Conservation (phyloP, 495 filamentous ascomycete genomes). For the Hyaloscypha bicolor region DNA sequence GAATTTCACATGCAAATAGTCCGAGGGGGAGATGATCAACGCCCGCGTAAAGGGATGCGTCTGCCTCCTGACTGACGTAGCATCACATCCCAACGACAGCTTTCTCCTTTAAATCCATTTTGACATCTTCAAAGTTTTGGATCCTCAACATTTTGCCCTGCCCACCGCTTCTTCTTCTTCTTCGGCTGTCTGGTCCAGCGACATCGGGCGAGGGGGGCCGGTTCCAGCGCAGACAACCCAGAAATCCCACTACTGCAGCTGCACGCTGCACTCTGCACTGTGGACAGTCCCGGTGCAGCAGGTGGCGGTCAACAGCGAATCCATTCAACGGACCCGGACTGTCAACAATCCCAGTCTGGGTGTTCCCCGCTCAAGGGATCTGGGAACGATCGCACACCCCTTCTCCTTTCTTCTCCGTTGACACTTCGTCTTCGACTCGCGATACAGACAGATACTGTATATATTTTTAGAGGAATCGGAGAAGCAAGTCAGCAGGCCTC, state of each 20-base stretch:
- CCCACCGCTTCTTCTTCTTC: neutral
- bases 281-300: neutral
- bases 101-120: neutral
- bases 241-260: slow-evolving; percentile 14
- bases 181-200: neutral
- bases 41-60: neutral
- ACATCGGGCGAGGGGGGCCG: neutral
- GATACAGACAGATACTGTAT: neutral
- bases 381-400: neutral
- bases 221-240: slow-evolving; percentile 5
- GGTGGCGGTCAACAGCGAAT: slow-evolving; percentile 26
- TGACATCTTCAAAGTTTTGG: neutral
- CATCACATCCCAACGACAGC: neutral
- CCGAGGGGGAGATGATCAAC: neutral
- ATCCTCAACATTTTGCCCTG: neutral
- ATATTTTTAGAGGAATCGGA: neutral
- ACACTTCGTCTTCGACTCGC: neutral
- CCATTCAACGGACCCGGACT: neutral
- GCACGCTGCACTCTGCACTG: slow-evolving; percentile 9
- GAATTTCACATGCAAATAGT: slow-evolving; percentile 16
- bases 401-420: neutral
- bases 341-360: slow-evolving; percentile 15
- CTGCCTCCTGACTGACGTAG: slow-evolving; percentile 2
- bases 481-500: neutral
- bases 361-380: neutral